Percentiles rank a stretch among this genome's conserved stretches.
phyloP scores from a whole-genome alignment of 257 asterid genomes.

The Salvia hispanica region DNA sequence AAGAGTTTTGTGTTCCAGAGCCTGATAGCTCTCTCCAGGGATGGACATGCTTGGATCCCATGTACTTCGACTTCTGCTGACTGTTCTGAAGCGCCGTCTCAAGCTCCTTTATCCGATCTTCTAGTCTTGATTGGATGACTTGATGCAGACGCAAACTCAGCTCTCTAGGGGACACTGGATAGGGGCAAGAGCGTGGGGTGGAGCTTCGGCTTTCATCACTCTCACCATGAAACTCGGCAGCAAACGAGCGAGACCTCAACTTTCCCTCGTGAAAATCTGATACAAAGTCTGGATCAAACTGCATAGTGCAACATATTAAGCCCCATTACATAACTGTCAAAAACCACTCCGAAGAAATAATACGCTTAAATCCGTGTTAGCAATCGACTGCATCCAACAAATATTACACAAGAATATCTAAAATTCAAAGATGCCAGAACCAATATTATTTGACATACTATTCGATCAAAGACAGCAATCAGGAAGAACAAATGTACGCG shows the following conservation, averaged over 20 bases:
- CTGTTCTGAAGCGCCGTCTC: slow-evolving; percentile 69
- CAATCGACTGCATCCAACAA: neutral
- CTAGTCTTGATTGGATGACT: slow-evolving; percentile 77
- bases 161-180: slow-evolving; percentile 80
- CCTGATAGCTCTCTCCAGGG: slow-evolving; percentile 40
- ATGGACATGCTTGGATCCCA: slow-evolving; percentile 41
- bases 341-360: neutral
- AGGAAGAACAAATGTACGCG: neutral
- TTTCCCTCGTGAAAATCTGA: slow-evolving; percentile 54
- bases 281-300: slow-evolving; percentile 57
- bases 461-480: slow-evolving; percentile 13
- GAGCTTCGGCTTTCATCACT: slow-evolving; percentile 52
- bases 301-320: slow-evolving; percentile 54
- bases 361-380: neutral
- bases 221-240: slow-evolving; percentile 42
- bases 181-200: slow-evolving; percentile 52
- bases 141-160: slow-evolving; percentile 77
- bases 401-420: neutral
- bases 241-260: slow-evolving; percentile 49
- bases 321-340: neutral
- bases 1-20: slow-evolving; percentile 38
- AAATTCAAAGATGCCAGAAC: neutral
- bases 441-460: neutral
- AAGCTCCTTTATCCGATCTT: slow-evolving; percentile 73
- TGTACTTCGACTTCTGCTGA: slow-evolving; percentile 46